Base-by-base conservation (phyloP, 225 moss, liverwort and hornwort genomes). In the Physcomitrium patens region DNA sequence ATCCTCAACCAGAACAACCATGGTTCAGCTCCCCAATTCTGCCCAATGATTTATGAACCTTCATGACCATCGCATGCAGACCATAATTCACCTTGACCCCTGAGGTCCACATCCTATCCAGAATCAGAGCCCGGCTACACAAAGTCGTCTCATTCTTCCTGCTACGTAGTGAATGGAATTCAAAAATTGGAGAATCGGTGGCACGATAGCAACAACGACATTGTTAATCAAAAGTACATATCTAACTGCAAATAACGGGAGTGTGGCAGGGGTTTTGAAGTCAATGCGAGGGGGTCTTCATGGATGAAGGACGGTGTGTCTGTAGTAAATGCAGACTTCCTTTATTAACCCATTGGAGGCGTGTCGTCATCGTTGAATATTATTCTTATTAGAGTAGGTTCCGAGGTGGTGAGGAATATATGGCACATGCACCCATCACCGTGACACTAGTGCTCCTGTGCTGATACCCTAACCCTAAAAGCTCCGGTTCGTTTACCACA, bases 401-500 rank as follows among this genome's bases (percentile, higher is more conserved):
- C 18, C 10, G 20, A 68, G 62, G 42, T 68, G 41, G 68, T 10
- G 17, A 37, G 5, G 31, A 31, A 31, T 31, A 2, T 31, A 31
- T 57, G 63, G 31, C 11, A 2, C 0, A 9, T 16, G 62, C 9
- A 5, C 67, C 79, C 71, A 67, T 78, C 61, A 62, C 74, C 71
- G 79, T 57, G 41, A 65, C 23, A n/a, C 44, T 73, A 42, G 58
- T 55, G 47, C 28, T 26, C 19, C 48, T 12, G 23, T 22, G 70
- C 10, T 70, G 66, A 71, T 78, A 61, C 83, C 83, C 83, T 83
- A 83, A 79, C 83, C 83, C 83, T 83, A 83, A 49, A 42, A 50
- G 62, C 16, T 16, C 10, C 23, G 0, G 14, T 66, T 44, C 31
- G 31, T 37, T 43, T 31, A 11, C 15, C 12, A 8, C 52, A 18